A percentile compares a stretch with the other conserved stretches of the same genome.
These are phyloP conservation scores for Cladorrhinum samala DNA, from an alignment of 495 filamentous ascomycete species.

Conservation along the genomic window DNA sequence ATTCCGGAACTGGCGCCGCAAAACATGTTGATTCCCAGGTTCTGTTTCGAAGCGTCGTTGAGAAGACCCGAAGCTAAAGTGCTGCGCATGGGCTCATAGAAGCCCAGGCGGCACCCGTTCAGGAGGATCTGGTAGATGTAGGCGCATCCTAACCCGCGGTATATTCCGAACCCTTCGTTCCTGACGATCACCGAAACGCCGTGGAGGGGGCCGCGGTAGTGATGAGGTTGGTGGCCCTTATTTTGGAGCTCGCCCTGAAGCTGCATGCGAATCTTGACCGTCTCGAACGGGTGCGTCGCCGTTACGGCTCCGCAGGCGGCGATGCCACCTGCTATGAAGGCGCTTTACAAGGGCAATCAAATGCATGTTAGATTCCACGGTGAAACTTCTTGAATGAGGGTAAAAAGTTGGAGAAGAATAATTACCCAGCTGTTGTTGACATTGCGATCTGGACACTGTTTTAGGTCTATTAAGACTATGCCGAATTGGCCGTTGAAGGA, in stretches of 20 bases:
- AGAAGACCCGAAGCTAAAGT: constrained; percentile 58
- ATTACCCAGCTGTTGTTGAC: constrained; percentile 45
- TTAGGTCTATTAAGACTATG: not conserved
- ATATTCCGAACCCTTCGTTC: constrained; percentile 84
- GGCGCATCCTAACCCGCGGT: constrained; percentile 84
- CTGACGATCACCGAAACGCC: constrained; percentile 83
- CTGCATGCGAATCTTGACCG: constrained; percentile 97
- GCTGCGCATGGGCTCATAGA: constrained; percentile 90
- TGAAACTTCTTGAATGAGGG: constrained; percentile 8
- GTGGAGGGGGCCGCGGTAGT: constrained; percentile 91
- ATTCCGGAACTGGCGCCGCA: constrained; percentile 82
- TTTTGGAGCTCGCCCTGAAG: constrained; percentile 91
- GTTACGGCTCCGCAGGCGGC: constrained; percentile 97
- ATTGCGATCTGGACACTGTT: constrained; percentile 19
- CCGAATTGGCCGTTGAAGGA: not conserved
- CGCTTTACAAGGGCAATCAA: constrained; percentile 28
- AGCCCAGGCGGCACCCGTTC: constrained; percentile 92
- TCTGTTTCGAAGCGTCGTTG: constrained; percentile 67
- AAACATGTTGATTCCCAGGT: constrained; percentile 85
- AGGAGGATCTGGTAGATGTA: constrained; percentile 97
- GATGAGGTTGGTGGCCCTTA: constrained; percentile 71
- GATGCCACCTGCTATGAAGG: constrained; percentile 91
- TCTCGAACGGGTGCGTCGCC: constrained; percentile 96
- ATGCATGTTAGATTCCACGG: constrained; percentile 17
- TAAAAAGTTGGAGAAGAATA: not conserved